Conservation (phyloP, 139 green algal genomes). For the Chlamydomonas schloesseri region DNA sequence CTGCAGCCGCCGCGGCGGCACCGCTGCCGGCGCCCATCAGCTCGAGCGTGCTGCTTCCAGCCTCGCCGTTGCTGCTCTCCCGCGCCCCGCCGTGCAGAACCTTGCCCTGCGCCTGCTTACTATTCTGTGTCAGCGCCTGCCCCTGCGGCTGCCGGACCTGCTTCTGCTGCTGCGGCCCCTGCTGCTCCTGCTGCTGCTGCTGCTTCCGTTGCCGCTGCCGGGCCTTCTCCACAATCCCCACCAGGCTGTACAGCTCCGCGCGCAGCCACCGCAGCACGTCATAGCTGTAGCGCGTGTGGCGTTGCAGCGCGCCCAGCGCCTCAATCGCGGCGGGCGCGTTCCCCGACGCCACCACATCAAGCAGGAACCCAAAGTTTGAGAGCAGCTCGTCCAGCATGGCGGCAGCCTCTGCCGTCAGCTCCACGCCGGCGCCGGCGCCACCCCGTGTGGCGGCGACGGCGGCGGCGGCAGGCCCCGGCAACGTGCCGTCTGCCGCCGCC, state of each 20-base stretch:
- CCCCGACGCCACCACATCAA: neutral
- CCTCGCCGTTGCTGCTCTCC: neutral
- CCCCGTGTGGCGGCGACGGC: neutral
- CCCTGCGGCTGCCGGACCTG: no score
- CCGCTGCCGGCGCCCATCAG: no score
- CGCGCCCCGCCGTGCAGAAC: no score
- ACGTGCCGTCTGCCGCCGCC: neutral
- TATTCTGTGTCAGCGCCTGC: no score
- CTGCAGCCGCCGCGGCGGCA: no score
- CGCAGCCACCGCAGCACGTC: neutral
- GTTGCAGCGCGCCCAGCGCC: neutral
- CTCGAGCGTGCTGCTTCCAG: no score
- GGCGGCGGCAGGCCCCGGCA: neutral
- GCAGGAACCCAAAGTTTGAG: neutral
- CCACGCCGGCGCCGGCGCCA: neutral
- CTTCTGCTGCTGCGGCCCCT: no score
- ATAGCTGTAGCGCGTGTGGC: neutral
- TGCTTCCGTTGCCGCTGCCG: no score
- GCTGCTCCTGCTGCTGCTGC: no score
- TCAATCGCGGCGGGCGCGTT: neutral
- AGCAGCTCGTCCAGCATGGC: neutral
- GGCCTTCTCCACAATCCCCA: neutral
- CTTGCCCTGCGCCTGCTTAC: no score
- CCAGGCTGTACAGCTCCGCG: neutral
- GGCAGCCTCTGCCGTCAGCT: neutral